These are phyloP conservation scores for Aspergillus tamarii DNA, from an alignment of 2,329 filamentous ascomycete species.

Conservation along the genomic window DNA sequence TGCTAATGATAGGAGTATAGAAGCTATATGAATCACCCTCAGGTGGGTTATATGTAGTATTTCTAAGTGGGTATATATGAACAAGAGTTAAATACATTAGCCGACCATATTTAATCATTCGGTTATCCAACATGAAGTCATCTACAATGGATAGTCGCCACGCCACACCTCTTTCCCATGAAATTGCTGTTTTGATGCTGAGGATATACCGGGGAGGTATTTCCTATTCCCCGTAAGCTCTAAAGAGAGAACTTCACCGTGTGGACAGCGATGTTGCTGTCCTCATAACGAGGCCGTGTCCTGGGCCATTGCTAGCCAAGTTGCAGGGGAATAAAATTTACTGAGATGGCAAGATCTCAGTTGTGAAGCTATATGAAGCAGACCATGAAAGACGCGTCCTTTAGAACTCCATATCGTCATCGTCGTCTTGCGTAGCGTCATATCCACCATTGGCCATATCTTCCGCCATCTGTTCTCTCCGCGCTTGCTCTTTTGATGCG, in stretches of 20 bases:
- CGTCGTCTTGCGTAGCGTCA: constrained; percentile 51
- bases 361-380: neutral
- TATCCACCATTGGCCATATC: constrained; percentile 59
- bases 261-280: neutral
- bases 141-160: neutral
- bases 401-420: constrained; percentile 61
- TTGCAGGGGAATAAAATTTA: neutral
- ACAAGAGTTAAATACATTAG: constrained; percentile 1
- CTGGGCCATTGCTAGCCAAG: neutral
- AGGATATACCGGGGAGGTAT: neutral
- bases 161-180: neutral
- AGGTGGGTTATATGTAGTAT: neutral
- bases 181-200: neutral
- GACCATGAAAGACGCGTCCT: constrained; percentile 6
- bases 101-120: neutral
- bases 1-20: neutral
- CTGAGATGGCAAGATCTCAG: neutral
- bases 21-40: neutral
- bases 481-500: constrained; percentile 74
- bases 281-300: neutral
- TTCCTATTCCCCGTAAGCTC: neutral
- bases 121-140: neutral
- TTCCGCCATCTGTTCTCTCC: constrained; percentile 76
- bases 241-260: neutral
- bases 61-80: neutral